Conservation (phyloP, 1,284 basidiomycete species). For the Leccinum solheimii region DNA sequence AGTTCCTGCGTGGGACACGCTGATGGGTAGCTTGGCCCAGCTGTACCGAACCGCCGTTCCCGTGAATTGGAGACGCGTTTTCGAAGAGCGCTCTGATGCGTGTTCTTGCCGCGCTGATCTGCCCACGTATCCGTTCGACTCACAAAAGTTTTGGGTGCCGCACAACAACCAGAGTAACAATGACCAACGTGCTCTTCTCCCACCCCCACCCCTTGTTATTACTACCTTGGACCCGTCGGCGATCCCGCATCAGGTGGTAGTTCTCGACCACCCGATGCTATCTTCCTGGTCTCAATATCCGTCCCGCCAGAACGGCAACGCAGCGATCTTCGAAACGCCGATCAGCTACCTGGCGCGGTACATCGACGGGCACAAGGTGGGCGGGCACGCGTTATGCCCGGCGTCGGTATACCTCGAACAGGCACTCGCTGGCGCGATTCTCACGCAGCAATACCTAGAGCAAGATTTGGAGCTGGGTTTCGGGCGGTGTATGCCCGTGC, state of each 20-base stretch:
- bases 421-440: slow-evolving; percentile 23
- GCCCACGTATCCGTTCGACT: slow-evolving; percentile 63
- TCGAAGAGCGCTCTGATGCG: slow-evolving; percentile 40
- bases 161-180: slow-evolving; percentile 38
- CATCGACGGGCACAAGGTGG: slow-evolving; percentile 62
- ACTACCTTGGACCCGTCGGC: neutral
- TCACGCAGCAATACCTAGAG: neutral
- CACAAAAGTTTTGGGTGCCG: slow-evolving; percentile 56
- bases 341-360: slow-evolving; percentile 44
- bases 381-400: slow-evolving; percentile 59
- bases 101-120: slow-evolving; percentile 44
- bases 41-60: slow-evolving; percentile 46
- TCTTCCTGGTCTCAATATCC: slow-evolving; percentile 47
- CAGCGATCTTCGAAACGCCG: slow-evolving; percentile 55
- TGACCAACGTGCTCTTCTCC: neutral
- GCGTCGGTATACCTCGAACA: slow-evolving; percentile 68
- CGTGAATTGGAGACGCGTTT: slow-evolving; percentile 58
- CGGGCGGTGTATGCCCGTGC: slow-evolving; percentile 38
- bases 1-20: slow-evolving; percentile 43
- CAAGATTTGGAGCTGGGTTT: slow-evolving; percentile 29
- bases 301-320: slow-evolving; percentile 39
- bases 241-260: neutral
- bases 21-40: slow-evolving; percentile 46
- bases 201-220: neutral
- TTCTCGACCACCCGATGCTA: slow-evolving; percentile 42